Evolutionary conservation across 1,139 yeast species (phyloP).

Genomic region (Arxiozyma heterogenica): DNA sequence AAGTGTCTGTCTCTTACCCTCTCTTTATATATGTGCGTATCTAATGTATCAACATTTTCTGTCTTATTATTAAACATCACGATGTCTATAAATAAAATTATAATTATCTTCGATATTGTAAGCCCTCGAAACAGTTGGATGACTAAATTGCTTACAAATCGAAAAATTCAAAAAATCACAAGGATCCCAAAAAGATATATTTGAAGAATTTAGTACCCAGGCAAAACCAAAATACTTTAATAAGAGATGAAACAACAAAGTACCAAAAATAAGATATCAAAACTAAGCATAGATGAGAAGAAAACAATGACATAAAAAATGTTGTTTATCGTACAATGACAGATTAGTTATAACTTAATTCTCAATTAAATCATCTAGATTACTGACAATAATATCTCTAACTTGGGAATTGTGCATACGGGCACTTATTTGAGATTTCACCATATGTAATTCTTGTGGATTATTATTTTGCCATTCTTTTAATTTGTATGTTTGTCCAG

Average conservation of each 20-base stretch:
- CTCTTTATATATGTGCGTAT: no score
- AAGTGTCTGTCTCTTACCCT: background rate
- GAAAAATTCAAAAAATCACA: background rate
- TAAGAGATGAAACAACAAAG: no score
- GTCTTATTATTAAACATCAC: no score
- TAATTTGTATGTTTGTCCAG: slow-evolving; percentile 65
- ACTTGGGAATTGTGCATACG: slow-evolving; percentile 12
- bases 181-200: background rate
- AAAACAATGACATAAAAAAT: no score
- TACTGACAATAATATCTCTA: background rate
- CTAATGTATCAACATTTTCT: no score
- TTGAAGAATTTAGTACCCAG: background rate
- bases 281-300: no score
- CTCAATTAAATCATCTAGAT: slow-evolving; percentile 8
- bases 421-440: slow-evolving; percentile 46
- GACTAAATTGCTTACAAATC: slow-evolving; percentile 1
- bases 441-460: slow-evolving; percentile 64
- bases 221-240: background rate
- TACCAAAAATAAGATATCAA: no score
- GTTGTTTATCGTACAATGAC: no score
- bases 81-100: background rate
- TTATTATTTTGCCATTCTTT: slow-evolving; percentile 62
- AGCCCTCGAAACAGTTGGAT: background rate
- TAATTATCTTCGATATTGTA: background rate
- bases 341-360: background rate